Conservation (phyloP, 108 stramenopile genomes). For the Conticribra weissflogii region DNA sequence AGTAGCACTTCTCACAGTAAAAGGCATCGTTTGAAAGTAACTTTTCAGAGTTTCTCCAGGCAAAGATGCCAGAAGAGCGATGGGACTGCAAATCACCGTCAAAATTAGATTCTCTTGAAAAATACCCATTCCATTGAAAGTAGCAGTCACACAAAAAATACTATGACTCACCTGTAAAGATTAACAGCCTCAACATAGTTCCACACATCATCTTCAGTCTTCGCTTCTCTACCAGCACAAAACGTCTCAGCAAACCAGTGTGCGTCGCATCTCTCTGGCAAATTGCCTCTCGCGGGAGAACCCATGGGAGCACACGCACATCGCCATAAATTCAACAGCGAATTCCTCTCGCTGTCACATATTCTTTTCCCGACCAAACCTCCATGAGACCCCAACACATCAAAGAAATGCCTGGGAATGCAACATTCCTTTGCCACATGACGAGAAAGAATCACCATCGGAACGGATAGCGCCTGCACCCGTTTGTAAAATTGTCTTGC, state of each 20-base stretch:
- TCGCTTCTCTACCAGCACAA: conserved; percentile 37
- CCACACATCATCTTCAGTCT: conserved; percentile 45
- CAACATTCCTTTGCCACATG: conserved; percentile 50
- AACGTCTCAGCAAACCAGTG: conserved; percentile 49
- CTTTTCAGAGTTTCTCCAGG: conserved; percentile 40
- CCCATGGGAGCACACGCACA: conserved; percentile 44
- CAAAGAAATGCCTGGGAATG: conserved; percentile 45
- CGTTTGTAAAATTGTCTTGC: conserved; percentile 42
- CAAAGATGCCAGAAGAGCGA: conserved; percentile 48
- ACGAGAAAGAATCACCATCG: conserved; percentile 47
- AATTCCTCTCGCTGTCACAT: conserved; percentile 37
- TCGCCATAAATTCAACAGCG: conserved; percentile 45
- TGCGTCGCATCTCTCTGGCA: conserved; percentile 48
- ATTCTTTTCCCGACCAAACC: conserved; percentile 39
- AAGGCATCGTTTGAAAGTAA: conserved; percentile 52
- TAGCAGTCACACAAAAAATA: background rate
- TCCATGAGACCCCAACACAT: conserved; percentile 44
- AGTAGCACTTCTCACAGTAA: conserved; percentile 46
- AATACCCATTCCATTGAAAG: background rate
- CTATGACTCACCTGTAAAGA: conserved; percentile 38
- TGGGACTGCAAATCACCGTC: conserved; percentile 24
- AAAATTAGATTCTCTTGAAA: background rate
- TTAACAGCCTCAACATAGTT: conserved; percentile 45
- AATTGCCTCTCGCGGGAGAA: conserved; percentile 32
- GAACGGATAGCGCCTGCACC: conserved; percentile 49